Evolutionary conservation across 78 protist species (phyloP).

Genomic region (Dictyostelium firmibasis): DNA sequence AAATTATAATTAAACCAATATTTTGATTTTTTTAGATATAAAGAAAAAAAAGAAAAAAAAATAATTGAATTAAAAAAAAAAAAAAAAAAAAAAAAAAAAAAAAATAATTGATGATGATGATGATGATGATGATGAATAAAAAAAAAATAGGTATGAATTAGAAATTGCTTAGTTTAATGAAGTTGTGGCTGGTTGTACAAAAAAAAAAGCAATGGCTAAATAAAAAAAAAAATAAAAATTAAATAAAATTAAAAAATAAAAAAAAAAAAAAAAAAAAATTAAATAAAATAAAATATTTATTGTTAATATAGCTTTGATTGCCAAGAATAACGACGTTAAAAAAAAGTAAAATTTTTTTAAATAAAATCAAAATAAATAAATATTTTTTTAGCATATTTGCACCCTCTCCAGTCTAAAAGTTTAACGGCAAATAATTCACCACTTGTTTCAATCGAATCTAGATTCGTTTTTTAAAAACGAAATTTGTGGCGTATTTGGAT

Average conservation of each 20-base stretch:
- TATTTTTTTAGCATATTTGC: background rate
- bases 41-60: no score
- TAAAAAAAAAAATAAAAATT: no score
- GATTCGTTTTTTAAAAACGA: background rate
- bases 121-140: no score
- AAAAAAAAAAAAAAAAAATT: no score
- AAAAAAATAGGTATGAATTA: background rate
- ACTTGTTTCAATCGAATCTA: background rate
- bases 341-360: no score
- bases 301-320: background rate
- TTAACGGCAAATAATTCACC: background rate
- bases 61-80: no score
- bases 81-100: no score
- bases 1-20: no score
- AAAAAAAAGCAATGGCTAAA: background rate
- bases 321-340: background rate
- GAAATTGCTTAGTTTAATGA: background rate
- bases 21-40: no score
- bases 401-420: background rate
- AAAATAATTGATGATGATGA: background rate
- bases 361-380: background rate
- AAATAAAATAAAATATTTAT: no score
- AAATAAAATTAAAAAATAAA: no score
- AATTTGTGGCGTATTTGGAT: background rate
- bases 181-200: background rate